These are phyloP conservation scores for Eimeria acervulina DNA, from an alignment of 169 alveolate species.

Conservation along the genomic window DNA sequence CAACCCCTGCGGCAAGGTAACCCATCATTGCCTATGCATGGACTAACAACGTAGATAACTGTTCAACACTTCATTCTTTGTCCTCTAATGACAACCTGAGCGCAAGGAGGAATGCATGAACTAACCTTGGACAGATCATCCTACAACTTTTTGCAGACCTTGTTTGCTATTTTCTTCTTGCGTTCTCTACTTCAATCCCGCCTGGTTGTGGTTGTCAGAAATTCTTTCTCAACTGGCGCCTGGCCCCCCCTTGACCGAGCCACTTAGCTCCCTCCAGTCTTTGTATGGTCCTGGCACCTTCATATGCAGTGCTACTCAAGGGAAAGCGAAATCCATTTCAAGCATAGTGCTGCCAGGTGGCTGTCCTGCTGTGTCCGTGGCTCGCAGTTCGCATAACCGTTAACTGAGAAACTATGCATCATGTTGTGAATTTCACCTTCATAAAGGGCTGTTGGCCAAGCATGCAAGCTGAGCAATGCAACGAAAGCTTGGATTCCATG, in stretches of 20 bases:
- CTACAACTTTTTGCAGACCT: no score
- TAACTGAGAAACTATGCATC: neutral
- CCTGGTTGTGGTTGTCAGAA: neutral
- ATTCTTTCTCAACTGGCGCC: neutral
- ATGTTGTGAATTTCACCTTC: neutral
- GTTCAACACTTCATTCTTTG: neutral
- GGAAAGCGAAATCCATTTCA: neutral
- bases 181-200: no score
- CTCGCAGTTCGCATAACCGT: neutral
- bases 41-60: neutral
- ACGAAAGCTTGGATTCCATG: no score
- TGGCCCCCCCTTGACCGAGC: neutral
- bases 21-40: neutral
- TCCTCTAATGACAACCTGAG: neutral
- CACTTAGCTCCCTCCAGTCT: neutral
- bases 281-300: neutral
- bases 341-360: neutral
- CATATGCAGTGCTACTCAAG: neutral
- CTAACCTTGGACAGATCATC: no score
- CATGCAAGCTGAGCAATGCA: neutral
- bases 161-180: no score
- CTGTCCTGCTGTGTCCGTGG: neutral
- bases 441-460: neutral
- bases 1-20: no score
- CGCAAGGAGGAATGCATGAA: neutral